phyloP scores from a whole-genome alignment of 129 eudicot species.

The Logfia minima region DNA sequence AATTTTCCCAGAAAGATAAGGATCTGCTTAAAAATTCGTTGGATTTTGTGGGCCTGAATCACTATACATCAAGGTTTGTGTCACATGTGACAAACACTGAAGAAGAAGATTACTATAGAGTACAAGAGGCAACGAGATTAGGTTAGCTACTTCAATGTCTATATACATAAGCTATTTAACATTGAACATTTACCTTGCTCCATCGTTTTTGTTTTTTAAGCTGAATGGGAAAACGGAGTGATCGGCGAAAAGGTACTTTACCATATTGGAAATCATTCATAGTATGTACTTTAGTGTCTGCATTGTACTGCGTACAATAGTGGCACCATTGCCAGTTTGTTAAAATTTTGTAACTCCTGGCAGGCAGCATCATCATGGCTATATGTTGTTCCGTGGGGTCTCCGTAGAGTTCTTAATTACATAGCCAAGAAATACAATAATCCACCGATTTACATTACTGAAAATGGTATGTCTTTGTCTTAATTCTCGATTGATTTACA shows the following conservation, averaged over 20 bases:
- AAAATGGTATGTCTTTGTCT: conserved; percentile 56
- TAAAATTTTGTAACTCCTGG: conserved; percentile 24
- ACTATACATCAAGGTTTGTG: conserved; percentile 70
- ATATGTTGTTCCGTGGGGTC: conserved; percentile 88
- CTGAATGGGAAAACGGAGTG: conserved; percentile 61
- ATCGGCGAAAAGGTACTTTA: conserved; percentile 66
- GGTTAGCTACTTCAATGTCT: conserved; percentile 37
- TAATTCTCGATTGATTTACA: background rate
- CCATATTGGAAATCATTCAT: conserved; percentile 7
- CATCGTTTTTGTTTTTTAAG: conserved; percentile 33
- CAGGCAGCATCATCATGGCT: conserved; percentile 92
- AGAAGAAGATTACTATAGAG: conserved; percentile 43
- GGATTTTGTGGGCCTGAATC: conserved; percentile 75
- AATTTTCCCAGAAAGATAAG: conserved; percentile 54
- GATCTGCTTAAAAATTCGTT: conserved; percentile 50
- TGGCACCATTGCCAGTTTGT: conserved; percentile 11
- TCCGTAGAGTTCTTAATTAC: conserved; percentile 56
- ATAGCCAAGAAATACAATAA: conserved; percentile 54
- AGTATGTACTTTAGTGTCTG: conserved; percentile 9
- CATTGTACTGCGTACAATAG: background rate
- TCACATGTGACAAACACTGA: conserved; percentile 39
- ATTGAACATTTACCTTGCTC: conserved; percentile 11
- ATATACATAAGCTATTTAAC: background rate
- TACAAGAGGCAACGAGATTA: conserved; percentile 51
- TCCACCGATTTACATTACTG: conserved; percentile 66